Evolutionary conservation across 768 basidiomycete genomes (phyloP).

Genomic region (Royoungia palumana): DNA sequence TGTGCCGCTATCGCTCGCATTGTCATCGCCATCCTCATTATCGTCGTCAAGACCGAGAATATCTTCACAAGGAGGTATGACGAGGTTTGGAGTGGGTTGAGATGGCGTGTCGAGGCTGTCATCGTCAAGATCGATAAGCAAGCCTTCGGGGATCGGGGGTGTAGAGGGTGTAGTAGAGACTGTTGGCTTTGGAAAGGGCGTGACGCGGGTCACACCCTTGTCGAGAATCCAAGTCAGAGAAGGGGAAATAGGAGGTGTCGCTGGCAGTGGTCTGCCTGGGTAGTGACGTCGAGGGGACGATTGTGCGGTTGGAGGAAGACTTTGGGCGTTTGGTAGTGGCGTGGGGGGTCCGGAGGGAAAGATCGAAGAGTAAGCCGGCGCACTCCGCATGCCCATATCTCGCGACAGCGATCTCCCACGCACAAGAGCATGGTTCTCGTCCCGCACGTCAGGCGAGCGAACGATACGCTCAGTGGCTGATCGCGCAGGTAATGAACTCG

Average conservation of each 20-base stretch:
- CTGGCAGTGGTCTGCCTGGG: constrained; percentile 32
- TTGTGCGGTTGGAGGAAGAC: constrained; percentile 16
- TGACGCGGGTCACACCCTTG: constrained; percentile 16
- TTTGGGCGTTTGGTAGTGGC: constrained; percentile 25
- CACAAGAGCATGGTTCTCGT: constrained; percentile 27
- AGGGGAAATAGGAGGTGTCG: constrained; percentile 31
- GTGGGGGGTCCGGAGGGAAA: constrained; percentile 34
- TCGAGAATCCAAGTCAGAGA: constrained; percentile 35
- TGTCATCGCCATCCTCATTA: constrained; percentile 20
- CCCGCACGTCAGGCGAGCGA: constrained; percentile 25
- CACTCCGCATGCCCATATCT: constrained; percentile 31
- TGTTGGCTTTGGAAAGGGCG: constrained; percentile 14
- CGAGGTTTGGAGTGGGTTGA: constrained; percentile 6
- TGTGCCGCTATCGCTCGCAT: constrained; percentile 29
- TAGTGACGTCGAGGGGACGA: constrained; percentile 33
- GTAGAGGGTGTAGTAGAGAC: constrained; percentile 21
- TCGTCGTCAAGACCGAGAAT: constrained; percentile 24
- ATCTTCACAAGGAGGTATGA: constrained; percentile 20
- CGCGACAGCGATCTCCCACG: constrained; percentile 33
- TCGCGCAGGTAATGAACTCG: constrained; percentile 23
- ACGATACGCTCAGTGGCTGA: constrained; percentile 34
- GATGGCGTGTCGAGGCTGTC: constrained; percentile 27
- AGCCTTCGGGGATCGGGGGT: constrained; percentile 45
- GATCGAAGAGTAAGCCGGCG: constrained; percentile 32
- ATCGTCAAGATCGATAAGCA: constrained; percentile 56